Conservation (phyloP, 2,329 filamentous ascomycete species). For the Colletotrichum sp. region DNA sequence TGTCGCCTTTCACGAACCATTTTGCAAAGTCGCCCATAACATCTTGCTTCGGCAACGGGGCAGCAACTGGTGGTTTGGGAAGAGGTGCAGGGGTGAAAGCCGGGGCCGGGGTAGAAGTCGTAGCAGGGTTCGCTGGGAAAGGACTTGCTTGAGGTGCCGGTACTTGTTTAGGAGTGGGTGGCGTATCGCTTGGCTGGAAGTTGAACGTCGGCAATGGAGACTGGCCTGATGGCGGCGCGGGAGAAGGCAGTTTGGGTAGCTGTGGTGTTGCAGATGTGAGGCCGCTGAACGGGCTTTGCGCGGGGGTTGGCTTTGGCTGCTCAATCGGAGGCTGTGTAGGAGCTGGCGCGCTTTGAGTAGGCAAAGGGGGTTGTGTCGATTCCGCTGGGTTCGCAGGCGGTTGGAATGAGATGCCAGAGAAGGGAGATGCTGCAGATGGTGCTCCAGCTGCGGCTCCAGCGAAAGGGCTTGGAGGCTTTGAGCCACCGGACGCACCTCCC, state of each 20-base stretch:
- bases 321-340: slow-evolving; percentile 3
- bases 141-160: neutral
- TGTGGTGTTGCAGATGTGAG: slow-evolving; percentile 20
- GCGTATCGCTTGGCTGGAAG: neutral
- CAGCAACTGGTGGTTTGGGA: neutral
- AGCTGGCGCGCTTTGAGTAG: neutral
- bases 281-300: neutral
- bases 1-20: slow-evolving; percentile 61
- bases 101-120: neutral
- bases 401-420: neutral
- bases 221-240: neutral
- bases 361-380: neutral
- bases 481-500: neutral
- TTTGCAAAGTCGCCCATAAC: slow-evolving; percentile 53
- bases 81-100: neutral
- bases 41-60: slow-evolving; percentile 33
- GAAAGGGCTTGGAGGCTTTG: neutral
- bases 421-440: neutral
- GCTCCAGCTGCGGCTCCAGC: neutral
- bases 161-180: neutral
- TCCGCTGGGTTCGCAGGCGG: slow-evolving; percentile 20
- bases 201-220: neutral
- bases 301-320: neutral
- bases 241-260: neutral
- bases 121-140: neutral